These are phyloP conservation scores for Aureobasidium sp. DNA, from an alignment of 2,329 filamentous ascomycete species.

Conservation along the genomic window DNA sequence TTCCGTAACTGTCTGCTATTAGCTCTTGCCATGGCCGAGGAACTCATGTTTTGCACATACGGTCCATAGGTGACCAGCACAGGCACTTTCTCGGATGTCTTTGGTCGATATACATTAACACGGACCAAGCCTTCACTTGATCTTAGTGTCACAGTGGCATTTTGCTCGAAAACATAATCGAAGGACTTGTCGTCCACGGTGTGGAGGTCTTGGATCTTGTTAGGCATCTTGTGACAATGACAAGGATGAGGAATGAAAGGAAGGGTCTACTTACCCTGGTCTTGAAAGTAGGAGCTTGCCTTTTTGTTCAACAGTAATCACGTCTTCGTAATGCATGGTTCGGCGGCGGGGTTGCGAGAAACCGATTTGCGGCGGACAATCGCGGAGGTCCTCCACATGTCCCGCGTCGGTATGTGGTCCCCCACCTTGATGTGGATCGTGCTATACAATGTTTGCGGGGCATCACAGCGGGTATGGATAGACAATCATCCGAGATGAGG, in stretches of 20 bases:
- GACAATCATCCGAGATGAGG: neutral
- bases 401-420: neutral
- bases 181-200: constrained; percentile 26
- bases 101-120: constrained; percentile 30
- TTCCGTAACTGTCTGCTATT: constrained; percentile 47
- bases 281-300: neutral
- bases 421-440: neutral
- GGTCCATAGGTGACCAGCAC: constrained; percentile 66
- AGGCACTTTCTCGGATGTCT: constrained; percentile 39
- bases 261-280: constrained; percentile 4
- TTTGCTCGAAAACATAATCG: constrained; percentile 29
- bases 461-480: neutral
- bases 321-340: neutral
- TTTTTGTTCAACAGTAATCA: constrained; percentile 11
- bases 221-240: constrained; percentile 23
- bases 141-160: constrained; percentile 26
- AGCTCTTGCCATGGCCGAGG: neutral
- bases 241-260: neutral
- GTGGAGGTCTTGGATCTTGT: constrained; percentile 26
- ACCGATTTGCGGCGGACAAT: neutral
- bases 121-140: constrained; percentile 27
- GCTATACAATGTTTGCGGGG: neutral
- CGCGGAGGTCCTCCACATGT: constrained; percentile 7
- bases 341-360: neutral
- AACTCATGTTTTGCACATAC: neutral